Conservation (phyloP, 352 stramenopile species). For the Pythium volutum region DNA sequence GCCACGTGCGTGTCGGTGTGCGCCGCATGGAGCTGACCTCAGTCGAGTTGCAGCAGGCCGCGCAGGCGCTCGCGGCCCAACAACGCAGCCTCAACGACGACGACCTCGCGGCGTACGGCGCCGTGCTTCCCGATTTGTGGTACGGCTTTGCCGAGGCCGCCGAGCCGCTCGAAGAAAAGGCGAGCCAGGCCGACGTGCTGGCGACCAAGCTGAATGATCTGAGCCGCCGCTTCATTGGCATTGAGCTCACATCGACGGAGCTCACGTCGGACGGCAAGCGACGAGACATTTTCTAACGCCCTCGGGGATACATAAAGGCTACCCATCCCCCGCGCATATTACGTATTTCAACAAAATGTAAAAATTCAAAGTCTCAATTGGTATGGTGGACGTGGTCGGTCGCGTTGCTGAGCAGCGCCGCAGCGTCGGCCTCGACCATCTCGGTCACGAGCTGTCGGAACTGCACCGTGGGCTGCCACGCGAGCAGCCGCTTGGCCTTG, state of each 20-base stretch:
- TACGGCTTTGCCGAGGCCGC: slow-evolving; percentile 46
- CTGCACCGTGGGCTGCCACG: slow-evolving; percentile 90
- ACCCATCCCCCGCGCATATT: too few relatives aligned
- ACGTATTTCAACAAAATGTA: too few relatives aligned
- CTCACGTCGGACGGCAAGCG: slow-evolving; percentile 33
- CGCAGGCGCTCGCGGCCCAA: slow-evolving; percentile 36
- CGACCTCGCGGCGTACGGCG: slow-evolving; percentile 40
- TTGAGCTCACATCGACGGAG: slow-evolving; percentile 39
- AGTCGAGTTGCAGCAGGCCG: slow-evolving; percentile 42
- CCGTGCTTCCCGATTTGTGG: slow-evolving; percentile 60
- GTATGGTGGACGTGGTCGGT: slow-evolving; percentile 25
- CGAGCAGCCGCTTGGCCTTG: slow-evolving; percentile 91
- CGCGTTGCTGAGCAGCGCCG: slow-evolving; percentile 12
- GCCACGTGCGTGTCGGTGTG: slow-evolving; percentile 42
- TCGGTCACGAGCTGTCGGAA: slow-evolving; percentile 95
- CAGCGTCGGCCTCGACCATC: slow-evolving; percentile 83
- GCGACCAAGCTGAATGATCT: slow-evolving; percentile 56
- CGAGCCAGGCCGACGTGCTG: slow-evolving; percentile 35
- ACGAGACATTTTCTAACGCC: slow-evolving; percentile 57
- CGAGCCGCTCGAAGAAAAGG: slow-evolving; percentile 28
- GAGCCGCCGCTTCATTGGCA: slow-evolving; percentile 55
- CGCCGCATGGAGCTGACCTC: slow-evolving; percentile 60
- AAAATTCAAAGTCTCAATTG: too few relatives aligned
- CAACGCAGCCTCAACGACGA: slow-evolving; percentile 44
- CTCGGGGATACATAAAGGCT: neutral